phyloP scores from a whole-genome alignment of 805 yeast genomes.

The Teunomyces lycoperdinae region DNA sequence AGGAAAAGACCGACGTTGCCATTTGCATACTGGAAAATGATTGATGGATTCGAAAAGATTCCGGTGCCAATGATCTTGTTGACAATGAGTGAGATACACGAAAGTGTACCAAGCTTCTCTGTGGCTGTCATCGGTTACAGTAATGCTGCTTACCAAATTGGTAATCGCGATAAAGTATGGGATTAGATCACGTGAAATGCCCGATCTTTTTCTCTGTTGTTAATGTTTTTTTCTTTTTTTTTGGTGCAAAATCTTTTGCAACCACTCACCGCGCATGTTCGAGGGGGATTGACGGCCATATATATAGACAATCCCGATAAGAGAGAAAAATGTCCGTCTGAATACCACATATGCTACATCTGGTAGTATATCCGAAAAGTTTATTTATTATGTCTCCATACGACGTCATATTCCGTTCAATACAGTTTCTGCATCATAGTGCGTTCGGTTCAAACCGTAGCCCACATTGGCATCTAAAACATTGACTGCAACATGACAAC shows the following conservation, averaged over 20 bases:
- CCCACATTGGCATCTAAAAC: constrained; percentile 2
- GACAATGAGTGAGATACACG: constrained; percentile 39
- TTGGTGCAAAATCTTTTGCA: not conserved
- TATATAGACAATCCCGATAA: constrained; percentile 1
- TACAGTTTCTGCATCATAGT: constrained; percentile 2
- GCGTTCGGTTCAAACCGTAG: constrained; percentile 3
- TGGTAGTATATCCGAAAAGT: not conserved
- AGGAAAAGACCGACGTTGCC: constrained; percentile 39
- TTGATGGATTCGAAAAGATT: constrained; percentile 40
- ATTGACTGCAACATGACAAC: constrained; percentile 3
- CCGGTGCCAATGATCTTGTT: constrained; percentile 47
- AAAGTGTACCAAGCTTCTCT: constrained; percentile 22
- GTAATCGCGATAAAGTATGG: not conserved
- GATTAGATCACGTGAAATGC: not conserved
- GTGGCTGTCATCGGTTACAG: not conserved
- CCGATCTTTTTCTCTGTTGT: not conserved
- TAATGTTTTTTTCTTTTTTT: too few relatives aligned
- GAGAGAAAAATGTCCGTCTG: not conserved
- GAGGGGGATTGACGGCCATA: not conserved
- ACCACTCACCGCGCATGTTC: not conserved
- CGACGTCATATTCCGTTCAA: not conserved
- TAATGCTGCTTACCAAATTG: not conserved
- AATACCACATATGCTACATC: too few relatives aligned
- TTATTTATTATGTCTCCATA: not conserved
- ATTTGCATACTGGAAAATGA: constrained; percentile 35